Base-by-base conservation (phyloP, 2,329 filamentous ascomycete genomes). In the Fusarium sp. region DNA sequence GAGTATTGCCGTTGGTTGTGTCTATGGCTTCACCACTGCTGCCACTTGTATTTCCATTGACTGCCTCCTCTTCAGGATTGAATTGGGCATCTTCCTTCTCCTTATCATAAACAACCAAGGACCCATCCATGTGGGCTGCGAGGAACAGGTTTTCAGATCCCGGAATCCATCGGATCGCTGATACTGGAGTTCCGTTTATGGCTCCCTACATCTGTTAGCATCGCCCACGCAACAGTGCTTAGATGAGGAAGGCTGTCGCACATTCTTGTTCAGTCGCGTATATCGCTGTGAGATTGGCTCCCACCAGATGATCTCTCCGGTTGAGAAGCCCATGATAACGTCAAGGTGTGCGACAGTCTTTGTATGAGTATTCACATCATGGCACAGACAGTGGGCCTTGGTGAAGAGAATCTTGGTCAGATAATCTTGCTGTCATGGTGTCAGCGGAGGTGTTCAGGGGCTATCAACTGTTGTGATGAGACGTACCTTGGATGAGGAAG, bases 241-340 rank as follows among this genome's bases (percentile, higher is more conserved):
- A 2, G 20, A 3, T 10, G 10, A 34, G 62, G 61, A 66, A 43
- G 16, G 68, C 41, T 27, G 48, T 73, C 88, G 77, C 83, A 93
- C 92, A 82, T 98, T 98, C 85, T 99, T 99, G 81, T 99, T 99
- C 79, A 99, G 88, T 23, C 97, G 92, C 4, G 95, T 94, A 83
- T 99, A 99, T 81, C 97, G 95, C 79, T 98, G 96, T 43, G 95
- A 96, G 79, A 98, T 94, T 13, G 97, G 95, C 83, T 99, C 97
- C 87, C 97, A 98, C 97, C 97, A 99, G 72, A 99, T 96, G 57
- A 99, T 95, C 82, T 99, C 97, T 43, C 95, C 95, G 0, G 95
- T 97, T 8, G 96, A 98, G 80, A 98, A 98, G 1, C 97, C 97
- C 91, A 99, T 94, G 67, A 98, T 92, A 23, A 99, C 88, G 81